Evolutionary conservation across 2,329 filamentous ascomycete genomes (phyloP).

Genomic region (Zymoseptoria crescenta): DNA sequence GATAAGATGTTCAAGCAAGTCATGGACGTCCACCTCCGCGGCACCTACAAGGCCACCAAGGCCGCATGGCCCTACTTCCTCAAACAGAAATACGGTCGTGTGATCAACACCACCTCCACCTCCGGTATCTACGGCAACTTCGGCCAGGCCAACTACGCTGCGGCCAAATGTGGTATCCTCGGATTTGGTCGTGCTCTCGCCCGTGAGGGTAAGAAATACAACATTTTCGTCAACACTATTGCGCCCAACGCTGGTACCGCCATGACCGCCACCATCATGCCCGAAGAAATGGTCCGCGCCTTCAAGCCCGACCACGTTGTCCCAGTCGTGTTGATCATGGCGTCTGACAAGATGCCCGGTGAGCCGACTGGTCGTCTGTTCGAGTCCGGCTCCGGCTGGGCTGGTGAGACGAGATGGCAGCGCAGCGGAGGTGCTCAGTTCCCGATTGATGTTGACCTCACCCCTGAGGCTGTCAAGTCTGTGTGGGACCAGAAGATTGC

Average conservation of each 20-base stretch:
- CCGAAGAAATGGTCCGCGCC: constrained; percentile 94
- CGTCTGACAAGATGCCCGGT: constrained; percentile 70
- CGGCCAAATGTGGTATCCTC: constrained; percentile 65
- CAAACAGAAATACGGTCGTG: constrained; percentile 96
- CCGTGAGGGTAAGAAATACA: constrained; percentile 90
- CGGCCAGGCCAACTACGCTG: constrained; percentile 94
- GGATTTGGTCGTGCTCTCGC: constrained; percentile 91
- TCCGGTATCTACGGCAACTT: constrained; percentile 99
- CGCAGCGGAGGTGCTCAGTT: constrained; percentile 82
- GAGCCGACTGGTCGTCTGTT: constrained; percentile 81
- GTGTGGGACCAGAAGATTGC: constrained; percentile 65
- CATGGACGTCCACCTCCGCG: constrained; percentile 82
- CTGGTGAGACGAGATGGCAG: constrained; percentile 89
- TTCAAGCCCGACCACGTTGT: constrained; percentile 99
- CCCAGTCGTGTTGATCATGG: constrained; percentile 80
- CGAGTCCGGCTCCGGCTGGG: constrained; percentile 93
- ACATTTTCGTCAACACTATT: constrained; percentile 97
- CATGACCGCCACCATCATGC: constrained; percentile 90
- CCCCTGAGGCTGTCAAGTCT: constrained; percentile 73
- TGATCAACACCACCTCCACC: constrained; percentile 94
- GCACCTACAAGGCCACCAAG: constrained; percentile 95
- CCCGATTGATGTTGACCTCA: constrained; percentile 74
- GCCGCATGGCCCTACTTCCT: constrained; percentile 96
- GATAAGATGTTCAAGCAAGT: constrained; percentile 90
- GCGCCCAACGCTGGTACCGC: constrained; percentile 93